Evolutionary conservation across 345 rosid species (phyloP).

Genomic region (Gossypium thurberi): DNA sequence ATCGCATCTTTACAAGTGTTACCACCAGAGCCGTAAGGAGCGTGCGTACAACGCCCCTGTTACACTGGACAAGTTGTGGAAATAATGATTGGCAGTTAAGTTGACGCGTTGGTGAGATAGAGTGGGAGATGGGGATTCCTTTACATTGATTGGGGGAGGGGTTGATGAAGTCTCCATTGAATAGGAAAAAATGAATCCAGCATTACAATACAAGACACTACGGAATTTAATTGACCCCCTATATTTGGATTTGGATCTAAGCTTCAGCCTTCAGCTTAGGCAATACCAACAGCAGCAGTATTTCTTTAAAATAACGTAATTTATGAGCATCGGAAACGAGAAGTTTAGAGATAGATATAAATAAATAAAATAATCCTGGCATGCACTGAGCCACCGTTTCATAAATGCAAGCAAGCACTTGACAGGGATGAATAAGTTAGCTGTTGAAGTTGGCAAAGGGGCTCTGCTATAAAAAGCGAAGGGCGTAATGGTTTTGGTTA

Average conservation of each 20-base stretch:
- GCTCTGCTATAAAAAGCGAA: conserved; percentile 22
- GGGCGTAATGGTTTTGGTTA: conserved; percentile 8
- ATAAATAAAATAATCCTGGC: not conserved
- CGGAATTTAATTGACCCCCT: conserved; percentile 5
- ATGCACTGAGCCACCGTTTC: not conserved
- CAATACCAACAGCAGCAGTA: not conserved
- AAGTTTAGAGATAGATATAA: not conserved
- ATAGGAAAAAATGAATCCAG: not conserved
- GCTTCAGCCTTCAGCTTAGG: not conserved
- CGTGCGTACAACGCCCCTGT: not conserved
- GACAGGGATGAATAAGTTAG: not conserved
- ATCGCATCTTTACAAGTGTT: not conserved
- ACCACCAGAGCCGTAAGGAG: not conserved
- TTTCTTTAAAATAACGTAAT: not conserved
- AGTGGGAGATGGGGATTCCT: not conserved
- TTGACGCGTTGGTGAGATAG: not conserved
- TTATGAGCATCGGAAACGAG: conserved; percentile 8
- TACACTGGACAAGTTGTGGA: not conserved
- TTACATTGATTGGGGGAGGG: conserved; percentile 11
- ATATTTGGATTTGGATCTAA: conserved; percentile 10
- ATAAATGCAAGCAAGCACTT: not conserved
- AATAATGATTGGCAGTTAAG: not conserved
- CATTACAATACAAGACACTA: not conserved
- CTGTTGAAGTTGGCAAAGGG: conserved; percentile 15
- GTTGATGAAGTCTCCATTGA: not conserved